Evolutionary conservation across 2,329 filamentous ascomycete species (phyloP), one percentile per base, ranked within the genome.

Genomic region (Phialocephala subalpina): DNA sequence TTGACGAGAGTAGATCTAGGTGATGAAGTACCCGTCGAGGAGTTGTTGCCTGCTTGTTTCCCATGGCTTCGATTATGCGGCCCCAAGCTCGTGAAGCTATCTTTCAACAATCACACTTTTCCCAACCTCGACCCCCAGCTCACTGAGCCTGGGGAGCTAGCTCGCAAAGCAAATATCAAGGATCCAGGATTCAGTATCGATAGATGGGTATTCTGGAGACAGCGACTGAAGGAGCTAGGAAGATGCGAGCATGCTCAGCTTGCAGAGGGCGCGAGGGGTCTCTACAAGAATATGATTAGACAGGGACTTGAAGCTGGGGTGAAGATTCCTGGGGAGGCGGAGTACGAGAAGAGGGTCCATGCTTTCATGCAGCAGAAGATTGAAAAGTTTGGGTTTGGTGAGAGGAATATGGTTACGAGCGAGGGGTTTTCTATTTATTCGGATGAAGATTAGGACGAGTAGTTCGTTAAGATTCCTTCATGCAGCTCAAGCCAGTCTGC

Each of bases 81-180:
- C 25, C 20, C 20, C n/a, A 49, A 49, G 22, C 45, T 49, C 22
- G 45, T 49, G 6, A 49, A 25, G 16, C 14, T 49, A 49, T 6
- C n/a, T 22, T 49, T 25, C 45, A 49, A 25, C 45, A 49, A 49
- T 49, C 20, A 49, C 45, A 6, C 22, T 49, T 49, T n/a, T n/a
- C n/a, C 45, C n/a, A 16, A 49, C 20, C 45, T 25, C 20, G 45
- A 49, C 20, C 20, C 45, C 7, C 8, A 25, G 14, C 3, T 49
- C 25, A 20, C 14, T 6, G 20, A 49, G 20, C n/a, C 45, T 7
- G 20, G 45, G 2, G n/a, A 22, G 22, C 45, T 49, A 22, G 45
- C 45, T 8, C 45, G 45, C 2, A 8, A 22, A 8, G 45, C 45
- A 25, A 27, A 27, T 6, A 27, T 49, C n/a, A 20, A 49, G n/a